Evolutionary conservation across 495 filamentous ascomycete genomes (phyloP).

Genomic region (Penicillium angulare): DNA sequence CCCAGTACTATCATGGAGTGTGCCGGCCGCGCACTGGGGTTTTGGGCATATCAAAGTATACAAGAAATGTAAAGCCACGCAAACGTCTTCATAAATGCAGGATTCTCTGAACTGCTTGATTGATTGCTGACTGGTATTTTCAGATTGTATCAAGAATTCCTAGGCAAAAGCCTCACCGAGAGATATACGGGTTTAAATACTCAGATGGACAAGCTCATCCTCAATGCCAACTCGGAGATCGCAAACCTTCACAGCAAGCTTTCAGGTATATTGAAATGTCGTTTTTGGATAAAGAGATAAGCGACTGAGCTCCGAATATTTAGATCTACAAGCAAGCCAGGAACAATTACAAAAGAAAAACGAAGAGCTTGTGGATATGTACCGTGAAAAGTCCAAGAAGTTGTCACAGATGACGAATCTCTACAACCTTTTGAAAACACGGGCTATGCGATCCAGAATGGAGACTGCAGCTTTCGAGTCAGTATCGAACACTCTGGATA

Average conservation of each 20-base stretch:
- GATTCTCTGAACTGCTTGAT: neutral
- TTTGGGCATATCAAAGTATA: constrained; percentile 89
- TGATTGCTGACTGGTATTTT: constrained; percentile 12
- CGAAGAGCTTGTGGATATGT: constrained; percentile 66
- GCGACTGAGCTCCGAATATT: neutral
- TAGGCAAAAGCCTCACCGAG: constrained; percentile 70
- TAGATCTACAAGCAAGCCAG: constrained; percentile 65
- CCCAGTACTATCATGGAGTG: constrained; percentile 90
- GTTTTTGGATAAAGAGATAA: neutral
- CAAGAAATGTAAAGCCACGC: constrained; percentile 74
- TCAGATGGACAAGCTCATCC: constrained; percentile 77
- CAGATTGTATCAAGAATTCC: constrained; percentile 79
- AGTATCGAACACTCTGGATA: constrained; percentile 56
- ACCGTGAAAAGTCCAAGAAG: constrained; percentile 71
- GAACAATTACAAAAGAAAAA: constrained; percentile 72
- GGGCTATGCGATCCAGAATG: constrained; percentile 66
- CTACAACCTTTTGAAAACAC: constrained; percentile 78
- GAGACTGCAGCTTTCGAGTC: constrained; percentile 68
- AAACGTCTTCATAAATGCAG: too few species aligned
- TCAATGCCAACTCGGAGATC: constrained; percentile 81
- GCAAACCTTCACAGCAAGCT: constrained; percentile 62
- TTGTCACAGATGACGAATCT: constrained; percentile 78
- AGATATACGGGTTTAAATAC: constrained; percentile 67
- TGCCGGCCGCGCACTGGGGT: constrained; percentile 75
- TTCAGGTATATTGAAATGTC: constrained; percentile 32